Conservation (phyloP, 306 rosid species). For the Casuarina cunninghamiana region DNA sequence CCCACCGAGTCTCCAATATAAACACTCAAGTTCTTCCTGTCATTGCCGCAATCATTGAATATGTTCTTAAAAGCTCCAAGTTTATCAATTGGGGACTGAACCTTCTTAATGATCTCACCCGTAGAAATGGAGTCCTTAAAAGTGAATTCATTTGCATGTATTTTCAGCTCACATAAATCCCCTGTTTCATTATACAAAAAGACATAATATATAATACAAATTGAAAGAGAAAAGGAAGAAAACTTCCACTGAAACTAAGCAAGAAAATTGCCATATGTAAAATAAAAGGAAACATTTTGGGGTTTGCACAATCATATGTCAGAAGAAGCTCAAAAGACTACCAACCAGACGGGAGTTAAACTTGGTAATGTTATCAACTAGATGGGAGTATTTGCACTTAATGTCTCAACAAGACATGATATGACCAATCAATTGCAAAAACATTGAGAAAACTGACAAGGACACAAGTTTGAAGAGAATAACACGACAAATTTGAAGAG, state of each 20-base stretch:
- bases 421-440: neutral
- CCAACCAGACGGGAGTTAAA: neutral
- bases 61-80: conserved; percentile 60
- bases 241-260: neutral
- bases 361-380: neutral
- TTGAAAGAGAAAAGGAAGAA: conserved; percentile 11
- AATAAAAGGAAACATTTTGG: too few species aligned
- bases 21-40: conserved; percentile 60
- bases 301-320: neutral
- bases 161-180: conserved; percentile 57
- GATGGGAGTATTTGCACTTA: neutral
- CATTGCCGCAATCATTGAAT: conserved; percentile 39
- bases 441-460: neutral
- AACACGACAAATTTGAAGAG: neutral
- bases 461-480: neutral
- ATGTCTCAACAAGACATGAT: neutral
- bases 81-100: conserved; percentile 92
- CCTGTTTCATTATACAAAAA: conserved; percentile 46
- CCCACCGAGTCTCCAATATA: conserved; percentile 95
- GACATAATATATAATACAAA: neutral
- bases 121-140: conserved; percentile 76
- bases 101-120: conserved; percentile 76
- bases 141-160: conserved; percentile 83
- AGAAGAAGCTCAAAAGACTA: neutral
- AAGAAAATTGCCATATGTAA: neutral